Evolutionary conservation across 129 eudicot genomes (phyloP).

Genomic region (Tagetes erecta): DNA sequence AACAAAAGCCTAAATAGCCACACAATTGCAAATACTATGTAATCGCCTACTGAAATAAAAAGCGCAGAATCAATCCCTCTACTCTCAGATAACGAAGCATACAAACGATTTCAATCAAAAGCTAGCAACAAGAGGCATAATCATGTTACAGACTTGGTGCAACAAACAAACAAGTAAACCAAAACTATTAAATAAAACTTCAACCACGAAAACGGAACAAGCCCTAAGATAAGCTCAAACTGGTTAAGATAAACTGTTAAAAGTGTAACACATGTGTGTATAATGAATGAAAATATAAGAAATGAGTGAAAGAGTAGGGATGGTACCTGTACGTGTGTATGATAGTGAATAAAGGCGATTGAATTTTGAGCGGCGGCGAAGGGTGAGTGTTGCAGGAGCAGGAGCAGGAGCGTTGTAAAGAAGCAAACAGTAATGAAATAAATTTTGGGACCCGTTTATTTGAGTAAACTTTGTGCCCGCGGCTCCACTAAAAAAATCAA

Average conservation of each 20-base stretch:
- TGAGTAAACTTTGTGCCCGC: neutral
- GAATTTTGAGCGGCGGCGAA: conserved; percentile 11
- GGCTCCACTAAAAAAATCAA: neutral
- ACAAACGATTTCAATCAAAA: neutral
- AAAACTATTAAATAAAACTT: neutral
- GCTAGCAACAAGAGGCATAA: conserved; percentile 12
- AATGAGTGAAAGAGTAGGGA: neutral
- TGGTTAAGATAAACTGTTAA: neutral
- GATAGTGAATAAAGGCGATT: neutral
- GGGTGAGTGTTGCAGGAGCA: neutral
- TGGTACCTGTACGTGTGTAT: conserved; percentile 1
- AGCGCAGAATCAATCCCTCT: neutral
- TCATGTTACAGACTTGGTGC: neutral
- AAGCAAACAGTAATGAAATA: too few species aligned
- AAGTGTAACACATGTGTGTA: neutral
- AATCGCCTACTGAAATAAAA: neutral
- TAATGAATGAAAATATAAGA: neutral
- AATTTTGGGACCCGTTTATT: neutral
- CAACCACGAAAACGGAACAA: neutral
- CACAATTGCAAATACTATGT: neutral
- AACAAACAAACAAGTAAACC: neutral
- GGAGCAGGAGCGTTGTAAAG: too few species aligned
- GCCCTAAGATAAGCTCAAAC: neutral
- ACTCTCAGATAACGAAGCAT: neutral
- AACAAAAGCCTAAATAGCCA: neutral